Percentiles rank a stretch among this genome's conserved stretches.
These are phyloP conservation scores for Glaciozyma antarctica DNA, from an alignment of 768 basidiomycete species.

Conservation along the genomic window DNA sequence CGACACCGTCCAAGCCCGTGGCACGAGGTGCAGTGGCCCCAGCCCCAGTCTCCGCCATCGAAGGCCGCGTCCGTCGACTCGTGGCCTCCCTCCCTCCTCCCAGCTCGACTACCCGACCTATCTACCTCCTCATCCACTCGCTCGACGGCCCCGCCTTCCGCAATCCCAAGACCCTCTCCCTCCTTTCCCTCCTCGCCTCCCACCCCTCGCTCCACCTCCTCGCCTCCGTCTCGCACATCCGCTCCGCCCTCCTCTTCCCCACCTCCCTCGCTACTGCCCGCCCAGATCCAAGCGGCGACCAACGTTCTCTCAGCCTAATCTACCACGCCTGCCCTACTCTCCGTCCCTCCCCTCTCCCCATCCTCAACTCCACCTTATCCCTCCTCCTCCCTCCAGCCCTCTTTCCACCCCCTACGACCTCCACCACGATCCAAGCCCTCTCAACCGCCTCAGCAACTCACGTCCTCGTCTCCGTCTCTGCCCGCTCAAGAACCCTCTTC, in stretches of 20 bases:
- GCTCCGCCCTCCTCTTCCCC: slow-evolving; percentile 73
- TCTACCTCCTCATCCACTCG: slow-evolving; percentile 80
- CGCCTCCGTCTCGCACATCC: slow-evolving; percentile 78
- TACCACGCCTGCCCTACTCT: slow-evolving; percentile 90
- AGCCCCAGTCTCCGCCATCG: slow-evolving; percentile 44
- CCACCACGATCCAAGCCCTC: slow-evolving; percentile 14
- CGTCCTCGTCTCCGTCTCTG: slow-evolving; percentile 75
- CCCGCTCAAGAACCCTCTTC: slow-evolving; percentile 77
- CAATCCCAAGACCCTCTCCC: slow-evolving; percentile 52
- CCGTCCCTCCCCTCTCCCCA: slow-evolving; percentile 66
- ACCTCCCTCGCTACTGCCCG: slow-evolving; percentile 43
- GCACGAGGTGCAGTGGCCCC: not conserved
- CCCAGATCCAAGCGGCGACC: slow-evolving; percentile 45
- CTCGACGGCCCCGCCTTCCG: slow-evolving; percentile 71
- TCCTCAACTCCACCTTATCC: slow-evolving; percentile 36
- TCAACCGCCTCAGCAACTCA: slow-evolving; percentile 52
- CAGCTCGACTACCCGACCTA: slow-evolving; percentile 40
- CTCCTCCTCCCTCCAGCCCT: slow-evolving; percentile 42
- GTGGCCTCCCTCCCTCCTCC: slow-evolving; percentile 52
- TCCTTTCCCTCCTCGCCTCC: slow-evolving; percentile 62
- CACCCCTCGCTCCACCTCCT: slow-evolving; percentile 68
- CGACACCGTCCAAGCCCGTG: slow-evolving; percentile 6
- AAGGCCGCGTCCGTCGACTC: slow-evolving; percentile 58
- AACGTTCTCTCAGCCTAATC: slow-evolving; percentile 49
- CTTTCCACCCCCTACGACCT: slow-evolving; percentile 47